phyloP scores from a whole-genome alignment of 1,139 yeast species.

The Candida mesenterica region DNA sequence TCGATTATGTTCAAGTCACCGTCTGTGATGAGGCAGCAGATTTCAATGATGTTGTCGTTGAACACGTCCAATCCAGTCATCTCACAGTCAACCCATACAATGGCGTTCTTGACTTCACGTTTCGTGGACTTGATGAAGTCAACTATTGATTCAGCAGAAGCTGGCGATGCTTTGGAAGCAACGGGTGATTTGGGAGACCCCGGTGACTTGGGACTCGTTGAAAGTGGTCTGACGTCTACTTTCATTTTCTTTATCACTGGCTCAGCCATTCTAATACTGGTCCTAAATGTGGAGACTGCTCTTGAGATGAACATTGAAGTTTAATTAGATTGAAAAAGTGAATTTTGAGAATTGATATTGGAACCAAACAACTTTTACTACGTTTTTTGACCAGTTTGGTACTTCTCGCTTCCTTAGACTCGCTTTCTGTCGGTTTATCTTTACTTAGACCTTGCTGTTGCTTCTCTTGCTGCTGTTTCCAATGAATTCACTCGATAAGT shows the following conservation, averaged over 20 bases:
- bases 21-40: conserved; percentile 89
- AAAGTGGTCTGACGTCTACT: not conserved
- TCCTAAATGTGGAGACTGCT: no score
- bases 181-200: not conserved
- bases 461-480: no score
- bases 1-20: conserved; percentile 70
- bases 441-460: no score
- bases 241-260: conserved; percentile 1
- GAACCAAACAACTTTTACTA: no score
- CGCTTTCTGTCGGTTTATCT: no score
- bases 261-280: not conserved
- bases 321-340: no score
- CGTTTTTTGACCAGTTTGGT: no score
- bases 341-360: no score
- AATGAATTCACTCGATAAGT: conserved; percentile 19
- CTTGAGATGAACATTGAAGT: no score
- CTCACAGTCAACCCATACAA: conserved; percentile 82
- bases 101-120: conserved; percentile 5
- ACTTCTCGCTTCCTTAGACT: no score
- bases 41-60: conserved; percentile 78
- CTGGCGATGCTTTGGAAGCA: not conserved
- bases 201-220: not conserved
- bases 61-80: conserved; percentile 90
- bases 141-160: not conserved
- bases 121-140: conserved; percentile 5